These are phyloP conservation scores for Taiwanofungus camphoratus DNA, from an alignment of 1,284 basidiomycete genomes.

Conservation along the genomic window DNA sequence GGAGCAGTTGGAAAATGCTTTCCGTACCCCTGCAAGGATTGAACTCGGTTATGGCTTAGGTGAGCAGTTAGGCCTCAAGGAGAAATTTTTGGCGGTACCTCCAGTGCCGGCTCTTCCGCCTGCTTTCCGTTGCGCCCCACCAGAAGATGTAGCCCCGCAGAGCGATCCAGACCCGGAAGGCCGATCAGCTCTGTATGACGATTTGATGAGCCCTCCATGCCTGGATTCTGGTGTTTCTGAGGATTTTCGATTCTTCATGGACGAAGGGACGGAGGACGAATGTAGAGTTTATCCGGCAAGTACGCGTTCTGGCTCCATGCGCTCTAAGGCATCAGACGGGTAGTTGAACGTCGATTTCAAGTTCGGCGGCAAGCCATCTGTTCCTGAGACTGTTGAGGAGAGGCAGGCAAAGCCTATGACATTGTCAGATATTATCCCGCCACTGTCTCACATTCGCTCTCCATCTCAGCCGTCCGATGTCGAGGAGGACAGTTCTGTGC, in stretches of 20 bases:
- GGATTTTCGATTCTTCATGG: conserved; percentile 21
- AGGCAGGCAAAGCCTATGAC: conserved; percentile 49
- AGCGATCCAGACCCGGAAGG: no score
- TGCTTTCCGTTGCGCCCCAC: conserved; percentile 13
- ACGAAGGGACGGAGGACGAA: conserved; percentile 25
- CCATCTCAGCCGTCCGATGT: conserved; percentile 35
- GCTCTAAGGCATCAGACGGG: conserved; percentile 50
- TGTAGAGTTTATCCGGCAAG: conserved; percentile 24
- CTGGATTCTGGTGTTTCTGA: conserved; percentile 18
- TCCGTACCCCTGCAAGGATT: conserved; percentile 65
- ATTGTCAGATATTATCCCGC: conserved; percentile 69
- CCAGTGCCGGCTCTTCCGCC: conserved; percentile 41
- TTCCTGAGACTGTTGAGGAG: conserved; percentile 18
- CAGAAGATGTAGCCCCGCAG: conserved; percentile 19
- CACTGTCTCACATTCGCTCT: conserved; percentile 42
- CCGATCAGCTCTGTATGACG: conserved; percentile 18
- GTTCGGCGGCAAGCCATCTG: conserved; percentile 54
- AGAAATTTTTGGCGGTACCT: conserved; percentile 23
- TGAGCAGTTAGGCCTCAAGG: conserved; percentile 16
- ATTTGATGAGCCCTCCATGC: conserved; percentile 9
- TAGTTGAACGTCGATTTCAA: conserved; percentile 63
- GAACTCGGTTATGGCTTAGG: conserved; percentile 45
- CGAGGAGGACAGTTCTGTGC: conserved; percentile 48
- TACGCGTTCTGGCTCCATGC: conserved; percentile 27
- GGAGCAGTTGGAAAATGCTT: conserved; percentile 74